Conservation (phyloP, 768 basidiomycete genomes). For the Cubamyces lactineus region DNA sequence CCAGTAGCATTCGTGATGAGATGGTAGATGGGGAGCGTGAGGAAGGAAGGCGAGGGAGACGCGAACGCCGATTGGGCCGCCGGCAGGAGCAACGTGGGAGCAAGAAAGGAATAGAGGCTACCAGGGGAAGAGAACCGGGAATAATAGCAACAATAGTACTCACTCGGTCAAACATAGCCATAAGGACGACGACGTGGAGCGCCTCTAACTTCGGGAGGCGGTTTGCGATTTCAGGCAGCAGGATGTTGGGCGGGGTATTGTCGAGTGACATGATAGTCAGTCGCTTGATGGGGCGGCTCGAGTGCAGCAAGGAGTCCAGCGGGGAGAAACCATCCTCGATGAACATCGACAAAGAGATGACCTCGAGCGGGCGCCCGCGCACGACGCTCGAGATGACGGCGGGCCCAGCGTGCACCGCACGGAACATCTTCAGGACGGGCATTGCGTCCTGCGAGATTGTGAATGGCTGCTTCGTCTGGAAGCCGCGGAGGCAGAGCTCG, state of each 20-base stretch:
- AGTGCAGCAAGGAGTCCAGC: slow-evolving; percentile 47
- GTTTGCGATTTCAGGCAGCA: slow-evolving; percentile 51
- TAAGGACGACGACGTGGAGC: slow-evolving; percentile 60
- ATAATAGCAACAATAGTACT: slow-evolving; percentile 28
- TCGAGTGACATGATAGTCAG: slow-evolving; percentile 66
- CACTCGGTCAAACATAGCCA: slow-evolving; percentile 51
- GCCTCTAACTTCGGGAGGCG: slow-evolving; percentile 58
- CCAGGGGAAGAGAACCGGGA: background rate
- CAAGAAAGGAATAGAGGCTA: slow-evolving; percentile 7
- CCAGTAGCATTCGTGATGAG: no score
- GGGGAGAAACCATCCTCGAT: slow-evolving; percentile 42
- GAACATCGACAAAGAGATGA: slow-evolving; percentile 57
- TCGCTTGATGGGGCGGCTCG: slow-evolving; percentile 45
- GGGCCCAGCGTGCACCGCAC: slow-evolving; percentile 57
- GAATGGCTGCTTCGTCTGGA: slow-evolving; percentile 41
- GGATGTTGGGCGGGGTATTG: slow-evolving; percentile 42
- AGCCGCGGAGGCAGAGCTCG: slow-evolving; percentile 60
- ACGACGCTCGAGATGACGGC: slow-evolving; percentile 49
- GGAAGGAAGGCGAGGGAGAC: background rate
- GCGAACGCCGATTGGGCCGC: background rate
- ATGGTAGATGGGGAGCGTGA: no score
- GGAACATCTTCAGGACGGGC: slow-evolving; percentile 52
- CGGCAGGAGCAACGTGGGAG: background rate
- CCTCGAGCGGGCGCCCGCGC: slow-evolving; percentile 49
- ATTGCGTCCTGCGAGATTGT: slow-evolving; percentile 45